phyloP scores from a whole-genome alignment of 2,329 filamentous ascomycete genomes.

The Aspergillus brasiliensis region DNA sequence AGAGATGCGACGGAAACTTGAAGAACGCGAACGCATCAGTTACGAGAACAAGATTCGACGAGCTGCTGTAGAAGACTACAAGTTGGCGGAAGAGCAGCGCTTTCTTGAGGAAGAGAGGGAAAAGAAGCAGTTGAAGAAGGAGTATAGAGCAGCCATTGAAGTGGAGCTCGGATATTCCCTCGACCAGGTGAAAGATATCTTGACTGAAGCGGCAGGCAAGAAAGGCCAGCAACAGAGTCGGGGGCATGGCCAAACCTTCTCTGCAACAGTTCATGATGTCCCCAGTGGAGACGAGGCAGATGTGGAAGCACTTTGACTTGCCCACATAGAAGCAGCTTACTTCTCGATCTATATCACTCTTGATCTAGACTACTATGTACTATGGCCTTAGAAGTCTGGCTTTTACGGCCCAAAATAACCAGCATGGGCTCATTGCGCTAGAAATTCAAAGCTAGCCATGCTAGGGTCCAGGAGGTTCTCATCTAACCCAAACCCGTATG shows the following conservation, averaged over 20 bases:
- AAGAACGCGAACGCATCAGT: not conserved
- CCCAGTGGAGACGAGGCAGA: not conserved
- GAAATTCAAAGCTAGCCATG: constrained; percentile 45
- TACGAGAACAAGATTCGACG: not conserved
- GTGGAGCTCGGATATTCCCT: not conserved
- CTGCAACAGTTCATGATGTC: not conserved
- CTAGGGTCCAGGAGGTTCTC: constrained; percentile 46
- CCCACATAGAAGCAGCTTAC: not conserved
- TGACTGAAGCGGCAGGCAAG: not conserved
- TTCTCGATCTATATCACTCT: not conserved
- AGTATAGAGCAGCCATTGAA: not conserved
- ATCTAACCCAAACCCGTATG: constrained; percentile 45
- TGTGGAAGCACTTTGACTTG: not conserved
- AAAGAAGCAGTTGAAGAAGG: not conserved
- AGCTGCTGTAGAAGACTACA: not conserved
- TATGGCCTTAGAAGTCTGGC: not conserved
- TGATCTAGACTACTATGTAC: not conserved
- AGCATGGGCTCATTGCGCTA: constrained; percentile 30
- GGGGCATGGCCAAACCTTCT: not conserved
- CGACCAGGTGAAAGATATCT: not conserved
- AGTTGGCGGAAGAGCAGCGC: not conserved
- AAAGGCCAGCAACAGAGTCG: not conserved
- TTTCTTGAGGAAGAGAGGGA: not conserved
- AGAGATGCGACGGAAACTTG: not conserved
- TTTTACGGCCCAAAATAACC: not conserved